phyloP scores from a whole-genome alignment of 108 stramenopile species.

The Conticribra weissflogii region DNA sequence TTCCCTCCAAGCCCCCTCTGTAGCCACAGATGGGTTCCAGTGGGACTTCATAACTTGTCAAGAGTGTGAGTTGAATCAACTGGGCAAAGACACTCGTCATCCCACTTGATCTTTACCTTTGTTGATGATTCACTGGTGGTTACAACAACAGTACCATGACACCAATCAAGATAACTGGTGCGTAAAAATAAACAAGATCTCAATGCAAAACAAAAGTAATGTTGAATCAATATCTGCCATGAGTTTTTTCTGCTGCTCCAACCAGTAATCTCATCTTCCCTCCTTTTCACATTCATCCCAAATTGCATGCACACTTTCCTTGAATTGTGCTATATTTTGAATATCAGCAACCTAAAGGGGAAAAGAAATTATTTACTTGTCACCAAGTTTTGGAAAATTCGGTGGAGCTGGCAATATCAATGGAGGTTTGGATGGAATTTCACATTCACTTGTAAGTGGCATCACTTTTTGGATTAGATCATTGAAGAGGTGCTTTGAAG shows the following conservation, averaged over 20 bases:
- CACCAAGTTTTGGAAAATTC: too few species aligned
- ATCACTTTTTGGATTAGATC: constrained; percentile 1
- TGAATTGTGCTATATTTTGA: too few species aligned
- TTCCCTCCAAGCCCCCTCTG: background rate
- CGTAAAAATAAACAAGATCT: constrained; percentile 9
- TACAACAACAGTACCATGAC: constrained; percentile 11
- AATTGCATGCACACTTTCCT: too few species aligned
- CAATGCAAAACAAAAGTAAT: constrained; percentile 2
- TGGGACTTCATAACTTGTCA: constrained; percentile 3
- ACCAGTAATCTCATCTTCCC: background rate
- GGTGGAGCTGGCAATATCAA: too few species aligned
- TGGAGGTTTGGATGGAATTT: too few species aligned
- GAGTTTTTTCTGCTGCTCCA: too few species aligned
- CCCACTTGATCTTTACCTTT: constrained; percentile 14
- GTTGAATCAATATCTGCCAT: constrained; percentile 4
- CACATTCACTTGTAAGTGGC: background rate
- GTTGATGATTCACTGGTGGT: constrained; percentile 1
- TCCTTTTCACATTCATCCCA: constrained; percentile 1
- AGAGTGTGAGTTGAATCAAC: background rate
- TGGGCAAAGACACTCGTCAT: constrained; percentile 12
- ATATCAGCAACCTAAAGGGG: too few species aligned
- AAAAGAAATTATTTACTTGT: too few species aligned
- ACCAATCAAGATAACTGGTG: background rate
- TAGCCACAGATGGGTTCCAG: constrained; percentile 5
- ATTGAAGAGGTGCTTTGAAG: background rate